Conservation (phyloP, 106 monocot species). For the Dendrobium catenatum region DNA sequence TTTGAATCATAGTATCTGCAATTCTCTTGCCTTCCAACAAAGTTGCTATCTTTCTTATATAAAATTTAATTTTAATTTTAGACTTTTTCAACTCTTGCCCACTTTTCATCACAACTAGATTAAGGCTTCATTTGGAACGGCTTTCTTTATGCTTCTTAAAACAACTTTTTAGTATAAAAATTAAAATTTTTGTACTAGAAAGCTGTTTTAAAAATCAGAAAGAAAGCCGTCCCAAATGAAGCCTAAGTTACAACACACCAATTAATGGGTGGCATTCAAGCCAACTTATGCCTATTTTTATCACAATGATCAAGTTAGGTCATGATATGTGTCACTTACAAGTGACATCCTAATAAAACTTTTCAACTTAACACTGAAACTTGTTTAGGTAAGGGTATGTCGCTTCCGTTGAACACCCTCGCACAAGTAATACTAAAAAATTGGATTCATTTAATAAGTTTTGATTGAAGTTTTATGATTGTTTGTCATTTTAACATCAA, state of each 20-base stretch:
- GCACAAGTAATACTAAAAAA: neutral
- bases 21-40: too few species aligned
- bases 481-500: neutral
- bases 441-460: neutral
- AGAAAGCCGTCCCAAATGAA: neutral
- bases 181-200: too few species aligned
- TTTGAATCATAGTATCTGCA: too few species aligned
- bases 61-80: too few species aligned
- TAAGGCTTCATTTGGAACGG: too few species aligned
- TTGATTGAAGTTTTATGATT: neutral
- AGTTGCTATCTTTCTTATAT: too few species aligned
- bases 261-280: neutral
- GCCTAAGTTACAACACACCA: neutral
- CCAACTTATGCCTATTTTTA: neutral
- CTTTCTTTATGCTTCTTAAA: too few species aligned
- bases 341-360: neutral
- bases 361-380: neutral
- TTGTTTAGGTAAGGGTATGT: too few species aligned
- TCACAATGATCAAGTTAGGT: neutral
- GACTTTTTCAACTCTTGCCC: too few species aligned
- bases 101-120: too few species aligned
- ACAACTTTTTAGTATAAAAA: too few species aligned
- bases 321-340: neutral
- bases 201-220: too few species aligned
- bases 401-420: neutral